These are phyloP conservation scores for Pleurotus citrinopileatus DNA, from an alignment of 768 basidiomycete genomes.

Conservation along the genomic window DNA sequence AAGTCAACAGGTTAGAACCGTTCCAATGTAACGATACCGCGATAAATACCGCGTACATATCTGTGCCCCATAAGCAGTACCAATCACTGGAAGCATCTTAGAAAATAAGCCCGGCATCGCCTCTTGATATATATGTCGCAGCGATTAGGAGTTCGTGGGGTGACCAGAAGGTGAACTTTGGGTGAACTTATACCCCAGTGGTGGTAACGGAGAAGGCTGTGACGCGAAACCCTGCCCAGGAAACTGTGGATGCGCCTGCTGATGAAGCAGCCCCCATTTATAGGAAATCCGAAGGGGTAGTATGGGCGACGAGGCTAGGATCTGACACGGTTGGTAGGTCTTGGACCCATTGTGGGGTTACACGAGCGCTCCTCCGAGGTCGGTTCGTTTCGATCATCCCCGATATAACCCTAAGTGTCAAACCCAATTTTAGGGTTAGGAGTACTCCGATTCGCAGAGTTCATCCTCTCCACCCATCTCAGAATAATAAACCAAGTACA, in stretches of 20 bases:
- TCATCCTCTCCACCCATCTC: not conserved
- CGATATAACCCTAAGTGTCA: not conserved
- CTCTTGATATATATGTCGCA: not conserved
- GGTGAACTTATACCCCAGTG: not conserved
- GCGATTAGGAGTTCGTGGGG: not conserved
- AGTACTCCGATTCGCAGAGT: not conserved
- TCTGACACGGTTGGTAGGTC: not conserved
- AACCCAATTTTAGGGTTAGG: constrained; percentile 2
- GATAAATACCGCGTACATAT: constrained; percentile 28
- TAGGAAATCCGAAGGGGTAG: not conserved
- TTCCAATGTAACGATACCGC: not conserved
- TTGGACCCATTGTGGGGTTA: not conserved
- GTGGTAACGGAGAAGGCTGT: not conserved
- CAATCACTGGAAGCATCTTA: constrained; percentile 45
- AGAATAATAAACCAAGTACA: not conserved
- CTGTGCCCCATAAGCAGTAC: constrained; percentile 52
- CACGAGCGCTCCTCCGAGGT: constrained; percentile 5
- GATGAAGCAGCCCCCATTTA: not conserved
- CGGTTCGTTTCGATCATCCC: not conserved
- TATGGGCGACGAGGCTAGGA: no score
- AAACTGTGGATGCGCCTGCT: not conserved
- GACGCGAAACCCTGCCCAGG: not conserved
- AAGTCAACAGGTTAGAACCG: constrained; percentile 3
- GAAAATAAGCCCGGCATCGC: constrained; percentile 37
- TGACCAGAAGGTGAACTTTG: no score